Percentiles rank a stretch among this genome's conserved stretches.
Conservation (phyloP, 225 moss, liverwort and hornwort genomes). For the Pseudisothecium myosuroides region DNA sequence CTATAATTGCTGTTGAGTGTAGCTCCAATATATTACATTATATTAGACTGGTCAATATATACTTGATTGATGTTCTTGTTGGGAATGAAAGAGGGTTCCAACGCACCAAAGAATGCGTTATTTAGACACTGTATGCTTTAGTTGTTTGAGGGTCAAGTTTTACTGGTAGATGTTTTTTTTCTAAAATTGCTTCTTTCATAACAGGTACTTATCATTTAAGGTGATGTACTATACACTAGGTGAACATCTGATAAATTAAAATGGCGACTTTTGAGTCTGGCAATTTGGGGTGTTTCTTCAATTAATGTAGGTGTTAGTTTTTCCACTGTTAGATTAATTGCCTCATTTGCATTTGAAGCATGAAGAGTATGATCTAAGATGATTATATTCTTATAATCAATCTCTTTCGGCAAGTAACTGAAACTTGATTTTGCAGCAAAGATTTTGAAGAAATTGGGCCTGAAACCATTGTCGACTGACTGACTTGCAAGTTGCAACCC, state of each 20-base stretch:
- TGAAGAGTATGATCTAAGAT: background rate
- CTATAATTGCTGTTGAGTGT: background rate
- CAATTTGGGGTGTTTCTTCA: background rate
- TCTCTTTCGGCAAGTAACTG: background rate
- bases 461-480: background rate
- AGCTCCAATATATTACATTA: background rate
- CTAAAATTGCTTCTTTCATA: background rate
- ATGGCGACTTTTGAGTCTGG: background rate
- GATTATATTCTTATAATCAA: background rate
- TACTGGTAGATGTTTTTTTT: background rate
- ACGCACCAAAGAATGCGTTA: background rate
- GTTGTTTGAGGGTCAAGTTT: background rate
- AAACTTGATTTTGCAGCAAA: background rate
- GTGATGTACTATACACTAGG: background rate
- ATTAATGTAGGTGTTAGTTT: background rate
- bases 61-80: background rate
- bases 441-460: background rate
- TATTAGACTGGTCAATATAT: background rate
- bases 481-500: background rate
- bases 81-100: background rate
- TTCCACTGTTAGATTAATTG: background rate
- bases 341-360: background rate
- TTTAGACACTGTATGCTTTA: background rate
- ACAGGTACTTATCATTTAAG: background rate
- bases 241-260: background rate